Evolutionary conservation across 768 basidiomycete species (phyloP).

Genomic region (Amanita subjunquillea): DNA sequence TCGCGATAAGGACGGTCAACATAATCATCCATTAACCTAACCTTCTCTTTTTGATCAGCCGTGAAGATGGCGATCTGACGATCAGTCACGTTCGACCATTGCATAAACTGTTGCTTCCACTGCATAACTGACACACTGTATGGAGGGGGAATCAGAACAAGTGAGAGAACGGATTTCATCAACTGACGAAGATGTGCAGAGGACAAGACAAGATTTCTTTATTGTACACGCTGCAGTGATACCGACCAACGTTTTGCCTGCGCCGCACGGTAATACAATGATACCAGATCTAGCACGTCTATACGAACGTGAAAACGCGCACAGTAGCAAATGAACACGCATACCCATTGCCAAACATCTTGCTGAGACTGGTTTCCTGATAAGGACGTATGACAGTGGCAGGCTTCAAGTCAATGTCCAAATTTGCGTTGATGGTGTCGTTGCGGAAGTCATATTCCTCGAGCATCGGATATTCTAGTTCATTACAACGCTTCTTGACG

Average conservation of each 20-base stretch:
- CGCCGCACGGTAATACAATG: conserved; percentile 96
- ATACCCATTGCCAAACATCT: conserved; percentile 99
- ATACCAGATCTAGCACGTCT: conserved; percentile 97
- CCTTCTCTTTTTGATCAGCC: conserved; percentile 96
- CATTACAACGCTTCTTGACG: conserved; percentile 94
- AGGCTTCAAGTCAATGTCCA: conserved; percentile 98
- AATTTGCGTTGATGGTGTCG: conserved; percentile 90
- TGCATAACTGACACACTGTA: conserved; percentile 89
- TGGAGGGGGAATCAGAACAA: conserved; percentile 6
- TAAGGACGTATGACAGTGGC: conserved; percentile 96
- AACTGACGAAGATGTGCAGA: conserved; percentile 95
- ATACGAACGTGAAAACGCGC: conserved; percentile 1
- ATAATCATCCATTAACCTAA: conserved; percentile 17
- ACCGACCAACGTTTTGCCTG: conserved; percentile 98
- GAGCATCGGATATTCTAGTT: conserved; percentile 94
- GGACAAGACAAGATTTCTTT: conserved; percentile 95
- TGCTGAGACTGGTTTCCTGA: conserved; percentile 95
- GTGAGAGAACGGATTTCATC: not conserved
- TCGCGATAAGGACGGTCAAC: conserved; percentile 3
- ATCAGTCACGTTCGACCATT: conserved; percentile 97
- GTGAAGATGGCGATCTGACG: conserved; percentile 96
- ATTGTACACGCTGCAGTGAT: conserved; percentile 99
- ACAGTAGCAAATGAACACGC: conserved; percentile 9
- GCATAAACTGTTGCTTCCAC: conserved; percentile 98
- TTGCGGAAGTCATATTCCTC: conserved; percentile 99